Evolutionary conservation across 148 eudicot genomes (phyloP).

Genomic region (Rhododendron vialii): DNA sequence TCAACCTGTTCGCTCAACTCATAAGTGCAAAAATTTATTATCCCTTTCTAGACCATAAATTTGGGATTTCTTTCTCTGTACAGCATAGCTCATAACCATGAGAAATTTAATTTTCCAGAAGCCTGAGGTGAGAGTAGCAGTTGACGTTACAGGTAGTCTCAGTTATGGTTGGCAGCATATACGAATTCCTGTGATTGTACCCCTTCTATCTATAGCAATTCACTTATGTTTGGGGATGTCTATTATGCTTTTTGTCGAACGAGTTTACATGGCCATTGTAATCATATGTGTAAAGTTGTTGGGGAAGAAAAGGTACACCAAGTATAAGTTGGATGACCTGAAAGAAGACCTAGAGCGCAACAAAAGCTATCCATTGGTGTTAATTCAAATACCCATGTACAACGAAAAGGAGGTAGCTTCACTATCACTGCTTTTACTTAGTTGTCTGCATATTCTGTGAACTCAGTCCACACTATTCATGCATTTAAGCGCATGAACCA

Average conservation of each 20-base stretch:
- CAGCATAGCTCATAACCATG: conserved; percentile 21
- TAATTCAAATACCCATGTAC: conserved; percentile 47
- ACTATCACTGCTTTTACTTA: background rate
- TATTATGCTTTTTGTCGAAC: conserved; percentile 42
- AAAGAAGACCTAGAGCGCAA: conserved; percentile 31
- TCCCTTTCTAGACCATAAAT: background rate
- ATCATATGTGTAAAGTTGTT: conserved; percentile 31
- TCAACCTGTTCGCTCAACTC: background rate
- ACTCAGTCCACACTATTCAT: background rate
- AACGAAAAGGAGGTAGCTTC: conserved; percentile 41
- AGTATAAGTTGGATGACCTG: conserved; percentile 35
- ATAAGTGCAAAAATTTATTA: background rate
- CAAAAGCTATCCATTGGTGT: conserved; percentile 34
- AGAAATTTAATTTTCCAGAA: conserved; percentile 22
- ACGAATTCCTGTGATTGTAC: conserved; percentile 31
- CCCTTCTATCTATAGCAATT: conserved; percentile 27
- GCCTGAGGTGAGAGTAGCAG: conserved; percentile 11
- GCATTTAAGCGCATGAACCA: background rate
- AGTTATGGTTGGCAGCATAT: conserved; percentile 29
- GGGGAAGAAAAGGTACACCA: conserved; percentile 41
- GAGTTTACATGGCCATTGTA: conserved; percentile 50
- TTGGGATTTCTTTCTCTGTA: background rate
- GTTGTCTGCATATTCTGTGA: background rate
- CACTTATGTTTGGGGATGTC: conserved; percentile 45
- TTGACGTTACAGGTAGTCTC: conserved; percentile 24